Evolutionary conservation across 805 yeast genomes (phyloP).

Genomic region (Naumovozyma castellii): DNA sequence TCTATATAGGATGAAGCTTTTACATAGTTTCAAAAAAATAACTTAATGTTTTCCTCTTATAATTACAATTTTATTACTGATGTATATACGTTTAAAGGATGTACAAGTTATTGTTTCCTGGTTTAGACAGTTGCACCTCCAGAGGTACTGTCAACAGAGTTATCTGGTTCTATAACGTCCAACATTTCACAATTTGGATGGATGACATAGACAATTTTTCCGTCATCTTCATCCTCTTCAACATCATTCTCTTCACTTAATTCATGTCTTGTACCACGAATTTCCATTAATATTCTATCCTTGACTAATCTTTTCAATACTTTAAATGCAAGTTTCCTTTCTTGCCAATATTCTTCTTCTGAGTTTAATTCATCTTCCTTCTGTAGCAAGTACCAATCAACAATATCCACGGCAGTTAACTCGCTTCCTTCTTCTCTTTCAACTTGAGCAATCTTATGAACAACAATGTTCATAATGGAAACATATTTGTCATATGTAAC

Average conservation of each 20-base stretch:
- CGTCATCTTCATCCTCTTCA: conserved; percentile 18
- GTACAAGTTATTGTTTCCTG: background rate
- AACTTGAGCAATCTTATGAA: conserved; percentile 52
- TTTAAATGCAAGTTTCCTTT: conserved; percentile 62
- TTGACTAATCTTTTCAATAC: conserved; percentile 76
- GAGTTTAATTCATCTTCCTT: conserved; percentile 61
- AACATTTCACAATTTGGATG: conserved; percentile 82
- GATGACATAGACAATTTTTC: conserved; percentile 39
- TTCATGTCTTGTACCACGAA: conserved; percentile 41
- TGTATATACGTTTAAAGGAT: background rate
- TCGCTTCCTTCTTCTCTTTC: conserved; percentile 49
- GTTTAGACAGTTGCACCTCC: background rate
- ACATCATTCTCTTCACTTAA: conserved; percentile 31
- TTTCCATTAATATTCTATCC: conserved; percentile 72
- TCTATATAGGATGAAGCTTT: conserved; percentile 45
- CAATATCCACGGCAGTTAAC: conserved; percentile 54
- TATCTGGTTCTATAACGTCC: conserved; percentile 31
- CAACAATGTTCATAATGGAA: conserved; percentile 70
- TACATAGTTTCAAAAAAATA: background rate
- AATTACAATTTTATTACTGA: background rate
- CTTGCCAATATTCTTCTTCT: conserved; percentile 62
- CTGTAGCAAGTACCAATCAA: conserved; percentile 72
- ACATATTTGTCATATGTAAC: conserved; percentile 83
- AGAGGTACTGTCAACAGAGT: background rate
- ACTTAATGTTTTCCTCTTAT: background rate